Conservation (phyloP, 1,284 basidiomycete genomes). For the Ganoderma lucidum region DNA sequence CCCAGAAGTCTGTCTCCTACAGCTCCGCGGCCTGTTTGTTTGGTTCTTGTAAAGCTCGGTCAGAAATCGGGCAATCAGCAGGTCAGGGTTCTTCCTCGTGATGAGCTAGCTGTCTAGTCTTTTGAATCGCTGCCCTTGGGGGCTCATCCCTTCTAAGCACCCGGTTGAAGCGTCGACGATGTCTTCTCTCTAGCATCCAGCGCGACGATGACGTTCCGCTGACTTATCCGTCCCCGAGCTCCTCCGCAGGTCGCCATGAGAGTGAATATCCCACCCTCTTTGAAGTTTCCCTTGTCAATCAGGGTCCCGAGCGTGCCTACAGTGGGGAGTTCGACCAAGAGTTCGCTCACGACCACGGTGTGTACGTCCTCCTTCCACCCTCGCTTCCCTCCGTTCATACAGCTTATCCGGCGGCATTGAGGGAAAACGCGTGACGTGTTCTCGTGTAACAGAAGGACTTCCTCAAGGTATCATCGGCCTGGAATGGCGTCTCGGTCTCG, state of each 20-base stretch:
- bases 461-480: conserved; percentile 18
- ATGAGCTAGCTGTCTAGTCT: neutral
- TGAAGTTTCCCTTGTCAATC: neutral
- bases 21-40: neutral
- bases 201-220: neutral
- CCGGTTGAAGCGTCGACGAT: neutral
- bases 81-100: neutral
- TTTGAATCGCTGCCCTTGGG: neutral
- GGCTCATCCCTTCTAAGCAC: too few species aligned
- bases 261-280: neutral
- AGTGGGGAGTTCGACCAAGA: neutral
- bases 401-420: conserved; percentile 14
- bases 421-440: conserved; percentile 29
- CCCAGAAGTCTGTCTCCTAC: neutral
- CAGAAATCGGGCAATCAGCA: neutral
- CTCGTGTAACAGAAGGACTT: conserved; percentile 25
- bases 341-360: conserved; percentile 10
- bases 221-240: neutral
- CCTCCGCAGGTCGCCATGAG: too few species aligned
- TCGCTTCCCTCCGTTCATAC: conserved; percentile 15
- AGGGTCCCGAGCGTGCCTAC: neutral
- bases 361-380: conserved; percentile 16
- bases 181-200: neutral
- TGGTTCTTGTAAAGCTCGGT: neutral
- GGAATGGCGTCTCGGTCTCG: conserved; percentile 11